Evolutionary conservation across 805 yeast species (phyloP).

Genomic region (Dipodascus geniculatus): DNA sequence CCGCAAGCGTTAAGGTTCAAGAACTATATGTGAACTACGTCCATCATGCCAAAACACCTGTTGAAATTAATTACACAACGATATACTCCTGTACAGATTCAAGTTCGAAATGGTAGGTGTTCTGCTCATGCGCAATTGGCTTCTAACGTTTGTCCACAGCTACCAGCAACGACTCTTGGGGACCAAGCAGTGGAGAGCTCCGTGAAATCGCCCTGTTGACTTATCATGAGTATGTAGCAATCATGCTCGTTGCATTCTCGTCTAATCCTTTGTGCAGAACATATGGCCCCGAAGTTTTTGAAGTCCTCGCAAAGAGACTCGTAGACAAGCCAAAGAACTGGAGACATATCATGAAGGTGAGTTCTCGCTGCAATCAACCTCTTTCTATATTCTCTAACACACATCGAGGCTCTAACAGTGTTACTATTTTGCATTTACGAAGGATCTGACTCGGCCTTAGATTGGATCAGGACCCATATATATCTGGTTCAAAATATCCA

Average conservation of each 20-base stretch:
- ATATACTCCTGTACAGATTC: constrained; percentile 1
- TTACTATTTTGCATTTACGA: constrained; percentile 16
- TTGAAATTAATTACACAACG: not conserved
- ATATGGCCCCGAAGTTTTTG: constrained; percentile 11
- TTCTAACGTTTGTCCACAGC: not conserved
- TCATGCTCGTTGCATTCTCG: not conserved
- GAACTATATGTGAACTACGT: no score
- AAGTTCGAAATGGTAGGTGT: constrained; percentile 2
- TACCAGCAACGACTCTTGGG: constrained; percentile 4
- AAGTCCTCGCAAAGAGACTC: constrained; percentile 15
- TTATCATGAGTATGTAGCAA: not conserved
- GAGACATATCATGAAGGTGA: constrained; percentile 18
- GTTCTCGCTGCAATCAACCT: not conserved
- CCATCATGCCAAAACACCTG: not conserved
- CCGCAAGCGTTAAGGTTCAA: not conserved
- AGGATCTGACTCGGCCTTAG: constrained; percentile 13
- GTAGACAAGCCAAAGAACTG: constrained; percentile 14
- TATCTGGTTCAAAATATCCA: constrained; percentile 8
- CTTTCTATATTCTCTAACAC: not conserved
- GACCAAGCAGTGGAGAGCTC: constrained; percentile 2
- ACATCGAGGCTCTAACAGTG: constrained; percentile 13
- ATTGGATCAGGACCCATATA: constrained; percentile 12
- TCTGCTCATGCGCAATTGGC: not conserved
- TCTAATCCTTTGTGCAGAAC: constrained; percentile 5
- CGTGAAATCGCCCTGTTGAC: constrained; percentile 1